Base-by-base conservation (phyloP, 1,284 basidiomycete genomes). In the Caloboletus inedulis region DNA sequence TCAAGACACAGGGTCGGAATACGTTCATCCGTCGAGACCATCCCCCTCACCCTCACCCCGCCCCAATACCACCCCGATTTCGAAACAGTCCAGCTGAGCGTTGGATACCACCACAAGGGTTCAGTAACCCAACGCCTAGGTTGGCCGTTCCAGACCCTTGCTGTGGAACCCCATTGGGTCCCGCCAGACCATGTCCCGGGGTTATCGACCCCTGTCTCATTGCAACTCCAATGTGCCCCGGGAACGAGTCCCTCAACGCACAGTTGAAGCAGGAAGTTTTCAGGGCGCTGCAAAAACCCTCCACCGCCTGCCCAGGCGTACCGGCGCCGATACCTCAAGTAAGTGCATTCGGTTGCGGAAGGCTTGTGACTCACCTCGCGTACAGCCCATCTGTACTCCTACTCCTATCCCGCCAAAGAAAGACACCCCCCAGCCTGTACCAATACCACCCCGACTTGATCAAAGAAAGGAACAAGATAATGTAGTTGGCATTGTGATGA, bases 221-320 rank as follows among this genome's bases (percentile, higher is more conserved):
- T 18, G 4, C 18, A 1, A 16, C 7, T 10, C 23, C 41, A 33
- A 3, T 18, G 19, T 36, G 30, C n/a, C 5, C 51, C 19, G 35
- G 21, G 6, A 53, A 13, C 7, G 49, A 53, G 0, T 1, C 16
- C 19, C 21, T 43, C 8, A 62, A 34, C 8, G 30, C 27, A 2
- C 55, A 53, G 27, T 2, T 65, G 8, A 63, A 14, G 37, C 33
- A 52, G 6, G 31, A 47, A 0, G 0, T 62, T 1, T 12, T 51
- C 4, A 4, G 3, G 5, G 6, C 14, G 1, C n/a, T 60, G 35
- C 43, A 55, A 31, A 49, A 7, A 0, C 7, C 13, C 6, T 10
- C 25, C 18, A 1, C 34, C 43, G 6, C 23, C 27, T 12, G 3
- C 10, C 14, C 49, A 19, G 29, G 23, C 12, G 31, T 18, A 25